Evolutionary conservation across 2,329 filamentous ascomycete species (phyloP).

Genomic region (Amesomyces nigricolor): DNA sequence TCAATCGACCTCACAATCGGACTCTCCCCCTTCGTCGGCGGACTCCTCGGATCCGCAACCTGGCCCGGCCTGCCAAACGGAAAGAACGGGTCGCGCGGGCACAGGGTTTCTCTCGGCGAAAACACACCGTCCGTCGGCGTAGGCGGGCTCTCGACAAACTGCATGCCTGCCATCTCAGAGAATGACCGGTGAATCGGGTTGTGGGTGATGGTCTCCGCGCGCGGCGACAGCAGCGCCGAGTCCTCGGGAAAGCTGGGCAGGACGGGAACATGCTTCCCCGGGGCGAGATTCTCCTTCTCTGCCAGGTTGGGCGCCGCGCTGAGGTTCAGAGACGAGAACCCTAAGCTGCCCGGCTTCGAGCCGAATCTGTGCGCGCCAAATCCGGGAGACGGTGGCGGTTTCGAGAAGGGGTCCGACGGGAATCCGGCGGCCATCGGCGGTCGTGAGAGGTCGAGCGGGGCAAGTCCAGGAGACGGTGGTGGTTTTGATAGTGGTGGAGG

Average conservation of each 20-base stretch:
- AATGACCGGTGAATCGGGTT: conserved; percentile 54
- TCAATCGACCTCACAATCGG: conserved; percentile 75
- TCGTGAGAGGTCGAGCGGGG: too few species aligned
- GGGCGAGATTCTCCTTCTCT: conserved; percentile 9
- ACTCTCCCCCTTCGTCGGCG: conserved; percentile 66
- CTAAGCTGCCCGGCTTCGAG: conserved; percentile 25
- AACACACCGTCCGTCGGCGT: conserved; percentile 49
- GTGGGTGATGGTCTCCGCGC: conserved; percentile 66
- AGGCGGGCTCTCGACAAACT: conserved; percentile 47
- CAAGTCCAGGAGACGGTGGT: too few species aligned
- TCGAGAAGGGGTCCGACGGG: conserved; percentile 28
- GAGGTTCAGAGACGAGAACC: conserved; percentile 26
- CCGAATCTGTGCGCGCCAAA: conserved; percentile 38
- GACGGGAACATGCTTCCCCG: conserved; percentile 35
- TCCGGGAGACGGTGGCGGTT: conserved; percentile 43
- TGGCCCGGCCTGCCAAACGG: conserved; percentile 48
- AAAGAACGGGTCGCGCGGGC: conserved; percentile 49
- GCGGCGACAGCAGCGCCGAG: conserved; percentile 62
- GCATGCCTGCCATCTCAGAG: conserved; percentile 42
- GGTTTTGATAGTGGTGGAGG: too few species aligned
- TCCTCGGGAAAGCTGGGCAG: conserved; percentile 37
- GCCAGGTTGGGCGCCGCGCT: conserved; percentile 15
- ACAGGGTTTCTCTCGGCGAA: conserved; percentile 47
- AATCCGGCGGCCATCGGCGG: too few species aligned
- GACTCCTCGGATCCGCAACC: conserved; percentile 64